Conservation (phyloP, 2,329 filamentous ascomycete species). For the Fusarium protoensiforme region DNA sequence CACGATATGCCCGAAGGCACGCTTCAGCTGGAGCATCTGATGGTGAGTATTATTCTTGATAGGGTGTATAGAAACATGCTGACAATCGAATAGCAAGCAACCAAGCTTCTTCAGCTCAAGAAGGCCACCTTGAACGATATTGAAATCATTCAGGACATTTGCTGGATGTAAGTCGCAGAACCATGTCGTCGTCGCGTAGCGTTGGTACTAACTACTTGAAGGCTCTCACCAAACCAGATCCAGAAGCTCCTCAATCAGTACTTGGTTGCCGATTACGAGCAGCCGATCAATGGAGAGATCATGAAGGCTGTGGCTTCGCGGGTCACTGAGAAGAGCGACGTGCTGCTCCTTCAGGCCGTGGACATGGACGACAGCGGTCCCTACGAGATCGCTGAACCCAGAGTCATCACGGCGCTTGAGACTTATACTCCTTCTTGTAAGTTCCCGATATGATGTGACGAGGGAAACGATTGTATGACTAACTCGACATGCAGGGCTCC, state of each 20-base stretch:
- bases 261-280: conserved; percentile 97
- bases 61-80: conserved; percentile 30
- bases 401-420: conserved; percentile 94
- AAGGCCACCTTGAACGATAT: conserved; percentile 99
- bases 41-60: conserved; percentile 67
- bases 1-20: conserved; percentile 99
- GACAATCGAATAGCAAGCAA: conserved; percentile 78
- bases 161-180: conserved; percentile 87
- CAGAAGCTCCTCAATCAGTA: conserved; percentile 99
- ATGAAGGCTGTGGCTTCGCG: conserved; percentile 99
- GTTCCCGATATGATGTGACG: conserved; percentile 44
- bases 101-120: conserved; percentile 97
- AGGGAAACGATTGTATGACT: conserved; percentile 40
- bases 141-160: conserved; percentile 99
- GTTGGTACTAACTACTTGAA: conserved; percentile 48
- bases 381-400: conserved; percentile 97
- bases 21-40: conserved; percentile 95
- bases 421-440: conserved; percentile 98
- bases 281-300: conserved; percentile 99
- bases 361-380: conserved; percentile 99
- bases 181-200: background rate
- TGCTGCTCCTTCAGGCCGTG: conserved; percentile 90
- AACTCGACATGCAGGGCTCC: conserved; percentile 74
- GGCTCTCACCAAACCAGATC: conserved; percentile 98
- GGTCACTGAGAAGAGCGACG: conserved; percentile 98